Base-by-base conservation (phyloP, 2,329 filamentous ascomycete genomes). In the Fusarium buxicola region DNA sequence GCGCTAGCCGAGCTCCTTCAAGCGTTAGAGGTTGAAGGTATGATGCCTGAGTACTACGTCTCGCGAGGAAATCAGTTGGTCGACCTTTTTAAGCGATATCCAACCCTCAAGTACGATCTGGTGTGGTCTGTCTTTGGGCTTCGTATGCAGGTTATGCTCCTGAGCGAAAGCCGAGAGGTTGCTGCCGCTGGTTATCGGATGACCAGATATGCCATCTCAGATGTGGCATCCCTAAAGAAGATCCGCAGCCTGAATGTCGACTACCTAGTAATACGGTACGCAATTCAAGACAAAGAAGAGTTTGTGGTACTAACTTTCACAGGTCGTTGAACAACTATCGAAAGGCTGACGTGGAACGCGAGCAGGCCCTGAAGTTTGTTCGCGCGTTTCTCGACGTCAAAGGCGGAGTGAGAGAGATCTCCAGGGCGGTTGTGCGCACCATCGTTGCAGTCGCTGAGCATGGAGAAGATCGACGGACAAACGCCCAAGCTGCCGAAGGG, bases 331-430 rank as follows among this genome's bases (percentile, higher is more conserved):
- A 96, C 65, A 98, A 98, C 74, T 95, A 98, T 75, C 90, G 91
- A 72, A 98, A 97, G 76, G 92, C 94, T n/a, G 94, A 94, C 68
- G 92, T 99, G 15, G 95, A 99, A 79, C 87, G 96, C 50, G 95
- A 99, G 76, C 95, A 99, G 77, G 95, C 95, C 11, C 81, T 99
- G 70, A 99, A 99, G 75, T 97, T 99, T 74, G 89, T 98, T 24
- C 88, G 95, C 57, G 92, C 94, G 9, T 99, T 99, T 72, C 81
- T 99, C 3, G 95, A 99, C 73, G 92, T 98, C 64, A 97, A 97
- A 73, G 92, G 93, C 62, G 95, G 95, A 10, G 89, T 96, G 8
- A 85, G 87, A 62, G 94, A 99, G 74, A 85, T 99, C 31, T 96
- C 95, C 2, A 86, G 91, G 56, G 89, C 92, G 1, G 88, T 99